These are phyloP conservation scores for Plasmodium berghei DNA, from an alignment of 169 alveolate genomes.

Conservation along the genomic window DNA sequence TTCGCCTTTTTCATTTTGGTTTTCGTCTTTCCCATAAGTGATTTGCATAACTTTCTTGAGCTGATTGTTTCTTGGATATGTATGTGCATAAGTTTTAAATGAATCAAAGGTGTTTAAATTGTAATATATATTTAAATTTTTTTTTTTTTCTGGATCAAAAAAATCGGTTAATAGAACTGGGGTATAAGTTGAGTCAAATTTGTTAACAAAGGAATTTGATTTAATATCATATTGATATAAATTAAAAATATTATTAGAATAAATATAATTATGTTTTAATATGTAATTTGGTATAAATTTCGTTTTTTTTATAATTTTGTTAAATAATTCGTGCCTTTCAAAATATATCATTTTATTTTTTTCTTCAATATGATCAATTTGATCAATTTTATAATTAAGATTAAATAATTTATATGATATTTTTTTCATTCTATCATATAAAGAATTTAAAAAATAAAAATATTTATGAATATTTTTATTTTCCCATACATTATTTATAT, in stretches of 20 bases:
- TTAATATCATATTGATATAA: slow-evolving; percentile 59
- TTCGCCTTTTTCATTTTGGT: background rate
- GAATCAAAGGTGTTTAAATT: slow-evolving; percentile 20
- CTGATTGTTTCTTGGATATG: slow-evolving; percentile 31
- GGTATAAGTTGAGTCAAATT: slow-evolving; percentile 36
- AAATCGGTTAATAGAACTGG: slow-evolving; percentile 36
- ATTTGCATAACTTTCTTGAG: slow-evolving; percentile 51
- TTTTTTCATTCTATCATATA: slow-evolving; percentile 73
- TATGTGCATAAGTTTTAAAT: slow-evolving; percentile 32
- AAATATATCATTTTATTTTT: slow-evolving; percentile 69
- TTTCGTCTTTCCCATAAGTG: slow-evolving; percentile 8
- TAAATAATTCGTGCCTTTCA: slow-evolving; percentile 61
- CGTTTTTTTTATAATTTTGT: slow-evolving; percentile 62
- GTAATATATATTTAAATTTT: slow-evolving; percentile 44
- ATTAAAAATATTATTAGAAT: slow-evolving; percentile 58
- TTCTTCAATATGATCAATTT: slow-evolving; percentile 64
- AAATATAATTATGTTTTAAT: slow-evolving; percentile 51
- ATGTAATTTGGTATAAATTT: slow-evolving; percentile 68
- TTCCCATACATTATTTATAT: slow-evolving; percentile 69
- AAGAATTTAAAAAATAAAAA: slow-evolving; percentile 75
- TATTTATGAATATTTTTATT: slow-evolving; percentile 72
- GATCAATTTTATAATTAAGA: slow-evolving; percentile 62
- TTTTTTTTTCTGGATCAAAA: slow-evolving; percentile 23
- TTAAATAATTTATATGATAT: slow-evolving; percentile 58
- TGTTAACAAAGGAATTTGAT: slow-evolving; percentile 55